Conservation (phyloP, 257 asterid genomes). For the Cruciata laevipes region DNA sequence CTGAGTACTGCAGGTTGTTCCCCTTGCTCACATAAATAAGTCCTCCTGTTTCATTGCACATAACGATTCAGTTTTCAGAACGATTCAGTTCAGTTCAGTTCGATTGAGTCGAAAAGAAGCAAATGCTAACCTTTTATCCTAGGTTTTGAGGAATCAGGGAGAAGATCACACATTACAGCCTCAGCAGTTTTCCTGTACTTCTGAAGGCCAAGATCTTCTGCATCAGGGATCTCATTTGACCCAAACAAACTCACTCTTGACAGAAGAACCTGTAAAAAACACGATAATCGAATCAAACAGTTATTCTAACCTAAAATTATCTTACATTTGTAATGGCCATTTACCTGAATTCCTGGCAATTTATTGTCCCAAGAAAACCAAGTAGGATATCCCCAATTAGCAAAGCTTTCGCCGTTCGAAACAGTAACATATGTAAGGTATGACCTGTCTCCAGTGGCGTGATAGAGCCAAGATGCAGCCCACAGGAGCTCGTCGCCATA, state of each 20-base stretch:
- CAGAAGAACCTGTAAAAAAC: conserved; percentile 36
- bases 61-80: no score
- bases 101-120: neutral
- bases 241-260: conserved; percentile 53
- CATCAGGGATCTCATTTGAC: conserved; percentile 26
- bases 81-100: no score
- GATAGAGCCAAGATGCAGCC: conserved; percentile 75
- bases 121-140: conserved; percentile 42
- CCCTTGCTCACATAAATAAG: conserved; percentile 48
- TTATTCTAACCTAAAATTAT: neutral
- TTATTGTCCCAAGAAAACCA: conserved; percentile 68
- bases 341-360: conserved; percentile 55
- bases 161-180: conserved; percentile 45
- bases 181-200: conserved; percentile 51
- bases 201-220: conserved; percentile 46
- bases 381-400: conserved; percentile 44
- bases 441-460: conserved; percentile 40
- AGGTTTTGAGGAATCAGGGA: conserved; percentile 43
- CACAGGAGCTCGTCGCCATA: conserved; percentile 67
- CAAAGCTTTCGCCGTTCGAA: conserved; percentile 33
- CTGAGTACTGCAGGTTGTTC: conserved; percentile 46
- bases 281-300: neutral
- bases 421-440: conserved; percentile 34
- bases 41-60: conserved; percentile 35
- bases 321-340: neutral